Base-by-base conservation (phyloP, 2,329 filamentous ascomycete species). In the Aspergillus ibericus region DNA sequence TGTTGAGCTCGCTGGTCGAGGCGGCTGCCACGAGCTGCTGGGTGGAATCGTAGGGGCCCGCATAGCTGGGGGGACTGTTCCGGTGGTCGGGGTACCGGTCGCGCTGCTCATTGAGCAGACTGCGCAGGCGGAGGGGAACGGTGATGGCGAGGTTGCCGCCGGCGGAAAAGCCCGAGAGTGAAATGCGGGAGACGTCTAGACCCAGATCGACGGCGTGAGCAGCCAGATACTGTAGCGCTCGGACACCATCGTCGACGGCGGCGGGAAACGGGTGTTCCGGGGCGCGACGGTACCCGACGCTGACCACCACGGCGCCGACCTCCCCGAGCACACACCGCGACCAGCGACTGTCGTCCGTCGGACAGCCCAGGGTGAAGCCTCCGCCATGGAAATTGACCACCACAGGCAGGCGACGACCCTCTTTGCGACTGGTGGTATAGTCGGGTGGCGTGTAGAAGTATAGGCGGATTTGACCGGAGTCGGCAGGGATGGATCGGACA, bases 301-400 rank as follows among this genome's bases (percentile, higher is more conserved):
- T 83, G 56, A 87, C 82, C 18, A 87, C 81, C 5, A 88, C 81
- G 3, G 85, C 85, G 47, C 78, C 78, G 13, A 83, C 79, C 58
- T 86, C 75, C 2, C 82, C 68, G n/a, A 86, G 77, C 2, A 87
- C 82, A 6, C 79, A 78, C 22, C 77, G 77, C 42, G 82, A 81
- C 85, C 85, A 88, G 57, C 84, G 79, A 46, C 80, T 80, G 72
- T 88, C 85, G 66, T 88, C 86, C 15, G 81, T 82, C 7, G 85
- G 80, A 5, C 77, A 79, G 4, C 85, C 85, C 5, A 88, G 71
- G 0, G 82, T 85, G 70, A 88, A 88, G 1, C 85, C 85, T 44
- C 85, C 85, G 15, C 85, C 85, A 62, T 88, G 85, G 64, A 87
- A 87, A 66, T 87, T 87, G 64, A 88, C 80, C 2, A 86, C 79